Percentiles rank a stretch among this genome's conserved stretches.
These are phyloP conservation scores for Orbilia javanica DNA, from an alignment of 2,329 filamentous ascomycete genomes.

Conservation along the genomic window DNA sequence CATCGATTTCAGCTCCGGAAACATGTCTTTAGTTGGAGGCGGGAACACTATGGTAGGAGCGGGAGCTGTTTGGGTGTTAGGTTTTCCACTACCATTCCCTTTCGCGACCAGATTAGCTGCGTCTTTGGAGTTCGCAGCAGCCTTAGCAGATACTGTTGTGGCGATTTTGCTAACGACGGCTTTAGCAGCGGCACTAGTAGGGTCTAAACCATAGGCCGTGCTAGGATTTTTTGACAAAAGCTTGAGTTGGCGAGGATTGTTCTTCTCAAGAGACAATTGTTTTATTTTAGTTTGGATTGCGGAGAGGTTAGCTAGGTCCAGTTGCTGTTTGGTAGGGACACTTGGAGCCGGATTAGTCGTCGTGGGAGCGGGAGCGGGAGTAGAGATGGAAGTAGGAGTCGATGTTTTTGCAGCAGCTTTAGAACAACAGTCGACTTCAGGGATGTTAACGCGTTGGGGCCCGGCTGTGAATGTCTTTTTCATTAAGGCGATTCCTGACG, in stretches of 20 bases:
- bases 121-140: not conserved
- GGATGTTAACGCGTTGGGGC: slow-evolving; percentile 8
- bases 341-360: not conserved
- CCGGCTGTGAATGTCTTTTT: not conserved
- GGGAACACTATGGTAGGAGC: not conserved
- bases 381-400: not conserved
- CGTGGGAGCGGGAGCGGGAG: not conserved
- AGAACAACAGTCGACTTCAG: slow-evolving; percentile 1
- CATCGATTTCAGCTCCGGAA: not conserved
- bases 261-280: slow-evolving; percentile 29
- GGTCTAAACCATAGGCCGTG: slow-evolving; percentile 10
- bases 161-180: not conserved
- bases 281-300: slow-evolving; percentile 49
- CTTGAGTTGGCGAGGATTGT: slow-evolving; percentile 48
- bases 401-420: not conserved
- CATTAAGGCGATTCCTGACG: not conserved
- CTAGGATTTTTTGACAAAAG: slow-evolving; percentile 25
- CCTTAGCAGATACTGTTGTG: not conserved
- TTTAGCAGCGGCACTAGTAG: not conserved
- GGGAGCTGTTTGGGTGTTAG: not conserved
- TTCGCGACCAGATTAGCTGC: not conserved
- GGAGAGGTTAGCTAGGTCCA: slow-evolving; percentile 22
- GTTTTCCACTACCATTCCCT: not conserved
- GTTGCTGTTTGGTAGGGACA: slow-evolving; percentile 3
- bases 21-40: not conserved